These are phyloP conservation scores for Dendrobium chrysotoxum DNA, from an alignment of 106 monocot species.

Conservation along the genomic window DNA sequence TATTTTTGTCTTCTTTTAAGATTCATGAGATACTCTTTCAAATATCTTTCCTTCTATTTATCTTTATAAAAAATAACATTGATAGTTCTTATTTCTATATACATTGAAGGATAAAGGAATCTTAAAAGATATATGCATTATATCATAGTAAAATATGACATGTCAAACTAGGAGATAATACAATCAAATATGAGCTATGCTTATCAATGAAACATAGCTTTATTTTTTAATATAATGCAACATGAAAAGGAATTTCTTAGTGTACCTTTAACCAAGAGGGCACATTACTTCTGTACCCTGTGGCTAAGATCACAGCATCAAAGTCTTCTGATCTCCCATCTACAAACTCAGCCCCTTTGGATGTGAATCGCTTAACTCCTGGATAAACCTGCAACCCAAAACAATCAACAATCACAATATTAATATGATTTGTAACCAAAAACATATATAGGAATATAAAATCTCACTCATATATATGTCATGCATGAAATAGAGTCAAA, in stretches of 20 bases:
- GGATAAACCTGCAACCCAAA: slow-evolving; percentile 17
- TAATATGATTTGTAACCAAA: no score
- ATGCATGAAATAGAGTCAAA: background rate
- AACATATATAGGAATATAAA: no score
- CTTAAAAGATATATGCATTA: background rate
- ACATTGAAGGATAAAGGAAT: background rate
- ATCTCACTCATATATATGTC: background rate
- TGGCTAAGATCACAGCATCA: slow-evolving; percentile 41
- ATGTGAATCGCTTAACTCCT: slow-evolving; percentile 19
- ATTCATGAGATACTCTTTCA: no score
- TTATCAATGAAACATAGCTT: background rate
- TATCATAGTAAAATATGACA: no score
- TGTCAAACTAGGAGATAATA: no score
- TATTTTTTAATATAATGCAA: no score
- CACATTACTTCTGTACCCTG: slow-evolving; percentile 48
- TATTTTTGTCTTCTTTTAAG: no score
- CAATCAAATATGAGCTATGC: background rate
- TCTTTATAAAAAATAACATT: no score
- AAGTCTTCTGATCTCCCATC: slow-evolving; percentile 38
- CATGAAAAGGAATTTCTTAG: background rate
- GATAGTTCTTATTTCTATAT: no score
- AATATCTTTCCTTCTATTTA: no score
- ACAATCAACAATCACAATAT: background rate
- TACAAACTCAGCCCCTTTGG: slow-evolving; percentile 26
- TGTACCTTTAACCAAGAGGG: slow-evolving; percentile 54